Conservation (phyloP, 352 stramenopile genomes). For the Pythium periplocum region DNA sequence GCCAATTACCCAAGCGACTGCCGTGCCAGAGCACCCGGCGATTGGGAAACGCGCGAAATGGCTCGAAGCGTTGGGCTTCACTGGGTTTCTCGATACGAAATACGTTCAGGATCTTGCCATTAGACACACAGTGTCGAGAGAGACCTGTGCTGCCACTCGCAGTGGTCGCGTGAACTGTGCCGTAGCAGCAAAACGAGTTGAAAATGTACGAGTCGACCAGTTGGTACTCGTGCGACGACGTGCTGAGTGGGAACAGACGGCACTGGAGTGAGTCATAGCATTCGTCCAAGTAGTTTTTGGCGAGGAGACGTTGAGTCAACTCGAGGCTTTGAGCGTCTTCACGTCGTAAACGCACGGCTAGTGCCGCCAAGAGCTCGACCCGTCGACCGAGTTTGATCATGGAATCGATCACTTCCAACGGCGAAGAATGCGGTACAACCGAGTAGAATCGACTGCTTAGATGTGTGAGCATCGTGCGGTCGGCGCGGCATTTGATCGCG, state of each 20-base stretch:
- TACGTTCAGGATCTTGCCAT: constrained; percentile 47
- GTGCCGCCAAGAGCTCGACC: constrained; percentile 47
- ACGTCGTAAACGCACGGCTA: constrained; percentile 36
- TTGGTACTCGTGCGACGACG: constrained; percentile 38
- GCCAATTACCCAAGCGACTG: constrained; percentile 79
- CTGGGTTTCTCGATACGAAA: constrained; percentile 54
- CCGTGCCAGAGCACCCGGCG: constrained; percentile 83
- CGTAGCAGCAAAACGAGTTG: constrained; percentile 59
- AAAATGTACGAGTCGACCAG: constrained; percentile 64
- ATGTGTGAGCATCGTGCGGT: constrained; percentile 28
- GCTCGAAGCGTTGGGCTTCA: constrained; percentile 44
- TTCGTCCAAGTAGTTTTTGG: constrained; percentile 58
- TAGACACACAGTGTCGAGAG: constrained; percentile 28
- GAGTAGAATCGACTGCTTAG: constrained; percentile 69
- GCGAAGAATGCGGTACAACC: constrained; percentile 49
- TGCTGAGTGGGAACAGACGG: constrained; percentile 35
- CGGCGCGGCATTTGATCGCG: constrained; percentile 35
- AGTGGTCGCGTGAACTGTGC: neutral
- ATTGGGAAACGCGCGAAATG: constrained; percentile 42
- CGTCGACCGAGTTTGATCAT: constrained; percentile 66
- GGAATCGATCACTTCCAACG: constrained; percentile 51
- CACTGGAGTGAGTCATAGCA: constrained; percentile 53
- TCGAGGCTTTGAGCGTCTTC: constrained; percentile 23
- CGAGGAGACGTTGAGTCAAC: constrained; percentile 30
- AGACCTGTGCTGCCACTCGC: neutral